Evolutionary conservation across 345 rosid species (phyloP).

Genomic region (Hibiscus trionum): DNA sequence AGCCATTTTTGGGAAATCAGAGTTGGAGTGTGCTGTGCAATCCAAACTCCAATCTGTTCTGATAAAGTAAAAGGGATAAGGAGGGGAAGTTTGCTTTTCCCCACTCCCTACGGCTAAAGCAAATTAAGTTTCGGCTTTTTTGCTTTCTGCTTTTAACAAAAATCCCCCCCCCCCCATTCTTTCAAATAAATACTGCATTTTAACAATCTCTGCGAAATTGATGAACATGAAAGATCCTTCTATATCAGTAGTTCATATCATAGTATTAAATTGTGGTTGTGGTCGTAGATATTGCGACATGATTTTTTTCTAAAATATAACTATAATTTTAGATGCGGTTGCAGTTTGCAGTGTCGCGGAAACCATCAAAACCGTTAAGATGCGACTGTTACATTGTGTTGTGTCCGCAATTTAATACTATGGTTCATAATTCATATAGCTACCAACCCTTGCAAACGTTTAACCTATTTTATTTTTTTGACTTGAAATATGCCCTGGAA

Average conservation of each 20-base stretch:
- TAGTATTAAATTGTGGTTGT: too few relatives aligned
- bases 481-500: too few relatives aligned
- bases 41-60: not conserved
- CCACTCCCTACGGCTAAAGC: not conserved
- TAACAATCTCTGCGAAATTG: too few relatives aligned
- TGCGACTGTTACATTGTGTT: too few relatives aligned
- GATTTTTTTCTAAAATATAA: too few relatives aligned
- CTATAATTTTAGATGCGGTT: not conserved
- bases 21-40: not conserved
- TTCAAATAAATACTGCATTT: not conserved
- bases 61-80: not conserved
- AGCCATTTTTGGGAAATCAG: not conserved
- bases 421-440: not conserved
- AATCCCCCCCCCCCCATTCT: not conserved
- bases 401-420: too few relatives aligned
- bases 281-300: rapidly evolving
- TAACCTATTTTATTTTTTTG: too few relatives aligned
- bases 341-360: too few relatives aligned
- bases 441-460: too few relatives aligned
- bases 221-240: too few relatives aligned
- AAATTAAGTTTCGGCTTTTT: constrained; percentile 1
- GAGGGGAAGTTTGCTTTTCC: not conserved
- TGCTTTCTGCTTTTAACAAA: constrained; percentile 6
- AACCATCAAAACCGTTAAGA: too few relatives aligned
- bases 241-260: too few relatives aligned